Evolutionary conservation across 352 stramenopile genomes (phyloP).

Genomic region (Saprolegnia parasitica): DNA sequence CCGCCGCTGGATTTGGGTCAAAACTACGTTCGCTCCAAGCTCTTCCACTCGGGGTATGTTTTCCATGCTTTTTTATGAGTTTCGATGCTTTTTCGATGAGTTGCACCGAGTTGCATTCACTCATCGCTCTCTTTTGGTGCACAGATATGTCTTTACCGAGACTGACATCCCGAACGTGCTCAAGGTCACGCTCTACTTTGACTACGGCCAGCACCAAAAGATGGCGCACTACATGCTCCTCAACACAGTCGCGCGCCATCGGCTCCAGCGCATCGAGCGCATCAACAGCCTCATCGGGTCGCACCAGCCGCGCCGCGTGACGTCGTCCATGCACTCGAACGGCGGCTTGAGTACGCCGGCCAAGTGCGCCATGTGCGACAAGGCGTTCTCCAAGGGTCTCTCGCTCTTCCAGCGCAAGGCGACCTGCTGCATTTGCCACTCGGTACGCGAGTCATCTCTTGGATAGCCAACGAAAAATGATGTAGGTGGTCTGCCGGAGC

Average conservation of each 20-base stretch:
- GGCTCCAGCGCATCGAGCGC: constrained; percentile 17
- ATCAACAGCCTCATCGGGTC: constrained; percentile 20
- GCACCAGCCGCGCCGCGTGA: not conserved
- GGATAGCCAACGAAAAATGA: too few species aligned
- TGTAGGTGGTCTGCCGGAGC: constrained; percentile 10
- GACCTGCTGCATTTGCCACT: constrained; percentile 19
- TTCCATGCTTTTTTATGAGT: too few species aligned
- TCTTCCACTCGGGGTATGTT: constrained; percentile 21
- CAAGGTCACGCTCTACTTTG: constrained; percentile 28
- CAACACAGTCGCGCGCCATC: constrained; percentile 11
- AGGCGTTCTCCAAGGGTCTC: constrained; percentile 11
- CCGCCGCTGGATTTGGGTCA: constrained; percentile 7
- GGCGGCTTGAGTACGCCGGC: not conserved
- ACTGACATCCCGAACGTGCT: constrained; percentile 25
- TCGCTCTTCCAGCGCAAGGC: constrained; percentile 26
- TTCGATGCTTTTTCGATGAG: too few species aligned
- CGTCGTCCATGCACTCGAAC: not conserved
- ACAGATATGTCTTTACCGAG: constrained; percentile 26
- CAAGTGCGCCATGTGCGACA: constrained; percentile 21
- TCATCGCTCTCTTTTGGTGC: not conserved
- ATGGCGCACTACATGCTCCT: constrained; percentile 26
- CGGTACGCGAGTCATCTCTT: not conserved
- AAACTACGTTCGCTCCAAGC: constrained; percentile 22
- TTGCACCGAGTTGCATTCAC: not conserved
- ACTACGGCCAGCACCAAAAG: constrained; percentile 22